Evolutionary conservation across 1,284 basidiomycete species (phyloP).

Genomic region (Moesziomyces aphidis): DNA sequence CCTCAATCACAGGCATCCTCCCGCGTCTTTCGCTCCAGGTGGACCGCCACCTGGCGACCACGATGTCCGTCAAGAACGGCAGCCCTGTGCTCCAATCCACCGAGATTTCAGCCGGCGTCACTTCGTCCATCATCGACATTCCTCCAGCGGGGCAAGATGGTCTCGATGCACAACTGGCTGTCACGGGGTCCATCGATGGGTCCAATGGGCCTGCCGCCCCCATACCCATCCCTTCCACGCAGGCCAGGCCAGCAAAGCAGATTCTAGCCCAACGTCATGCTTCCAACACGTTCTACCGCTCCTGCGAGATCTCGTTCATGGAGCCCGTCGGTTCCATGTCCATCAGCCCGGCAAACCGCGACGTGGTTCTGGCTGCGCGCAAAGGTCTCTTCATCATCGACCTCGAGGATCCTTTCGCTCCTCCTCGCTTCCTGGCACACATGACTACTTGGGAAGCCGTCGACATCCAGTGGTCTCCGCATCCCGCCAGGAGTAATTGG

Average conservation of each 20-base stretch:
- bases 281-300: slow-evolving; percentile 48
- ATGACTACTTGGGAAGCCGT: slow-evolving; percentile 97
- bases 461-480: slow-evolving; percentile 94
- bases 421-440: slow-evolving; percentile 93
- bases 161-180: slow-evolving; percentile 30
- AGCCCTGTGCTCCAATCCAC: slow-evolving; percentile 33
- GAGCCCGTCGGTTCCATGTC: slow-evolving; percentile 67
- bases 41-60: no score
- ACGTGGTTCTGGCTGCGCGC: slow-evolving; percentile 71
- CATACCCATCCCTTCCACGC: slow-evolving; percentile 24
- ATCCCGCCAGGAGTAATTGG: slow-evolving; percentile 83
- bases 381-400: slow-evolving; percentile 97
- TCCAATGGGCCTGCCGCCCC: slow-evolving; percentile 14
- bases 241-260: slow-evolving; percentile 18
- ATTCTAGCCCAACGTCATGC: slow-evolving; percentile 30
- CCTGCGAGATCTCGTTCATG: slow-evolving; percentile 51
- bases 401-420: slow-evolving; percentile 83
- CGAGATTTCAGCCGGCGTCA: slow-evolving; percentile 30
- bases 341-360: slow-evolving; percentile 64
- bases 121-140: slow-evolving; percentile 14
- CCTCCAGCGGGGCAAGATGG: slow-evolving; percentile 48
- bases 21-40: no score
- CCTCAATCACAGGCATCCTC: no score
- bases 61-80: slow-evolving; percentile 14
- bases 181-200: slow-evolving; percentile 14